Conservation (phyloP, 2,329 filamentous ascomycete genomes). For the Paraphoma sp. region DNA sequence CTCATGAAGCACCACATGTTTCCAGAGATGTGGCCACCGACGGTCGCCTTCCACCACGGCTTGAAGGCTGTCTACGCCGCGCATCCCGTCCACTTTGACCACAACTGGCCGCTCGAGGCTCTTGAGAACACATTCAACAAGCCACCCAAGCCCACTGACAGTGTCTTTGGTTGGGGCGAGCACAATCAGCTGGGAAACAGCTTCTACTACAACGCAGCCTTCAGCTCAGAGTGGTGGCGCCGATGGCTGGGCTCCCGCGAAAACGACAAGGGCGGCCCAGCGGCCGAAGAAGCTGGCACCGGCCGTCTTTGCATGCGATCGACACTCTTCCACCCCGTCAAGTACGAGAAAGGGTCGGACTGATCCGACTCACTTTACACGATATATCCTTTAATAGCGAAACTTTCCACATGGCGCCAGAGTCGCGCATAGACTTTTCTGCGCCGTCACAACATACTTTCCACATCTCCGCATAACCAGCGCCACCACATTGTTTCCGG, state of each 20-base stretch:
- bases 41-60: constrained; percentile 76
- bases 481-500: constrained; percentile 24
- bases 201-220: constrained; percentile 60
- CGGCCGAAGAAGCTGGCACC: constrained; percentile 52
- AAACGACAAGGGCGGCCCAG: constrained; percentile 51
- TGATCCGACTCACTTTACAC: constrained; percentile 23
- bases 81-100: constrained; percentile 80
- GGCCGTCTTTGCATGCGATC: constrained; percentile 56
- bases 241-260: constrained; percentile 58
- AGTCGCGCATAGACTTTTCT: constrained; percentile 33
- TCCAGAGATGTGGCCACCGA: constrained; percentile 80
- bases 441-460: constrained; percentile 7
- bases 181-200: constrained; percentile 59
- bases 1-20: constrained; percentile 74
- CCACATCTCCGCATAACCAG: constrained; percentile 31
- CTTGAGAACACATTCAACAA: constrained; percentile 58
- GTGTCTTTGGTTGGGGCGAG: constrained; percentile 59
- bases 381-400: constrained; percentile 32
- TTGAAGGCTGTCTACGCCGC: constrained; percentile 80
- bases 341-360: constrained; percentile 52
- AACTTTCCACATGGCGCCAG: constrained; percentile 23
- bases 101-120: constrained; percentile 66
- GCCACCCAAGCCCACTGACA: constrained; percentile 53
- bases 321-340: constrained; percentile 57
- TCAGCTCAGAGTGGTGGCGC: constrained; percentile 56